Evolutionary conservation across 2,329 filamentous ascomycete species (phyloP).

Genomic region (Botrytis elliptica): DNA sequence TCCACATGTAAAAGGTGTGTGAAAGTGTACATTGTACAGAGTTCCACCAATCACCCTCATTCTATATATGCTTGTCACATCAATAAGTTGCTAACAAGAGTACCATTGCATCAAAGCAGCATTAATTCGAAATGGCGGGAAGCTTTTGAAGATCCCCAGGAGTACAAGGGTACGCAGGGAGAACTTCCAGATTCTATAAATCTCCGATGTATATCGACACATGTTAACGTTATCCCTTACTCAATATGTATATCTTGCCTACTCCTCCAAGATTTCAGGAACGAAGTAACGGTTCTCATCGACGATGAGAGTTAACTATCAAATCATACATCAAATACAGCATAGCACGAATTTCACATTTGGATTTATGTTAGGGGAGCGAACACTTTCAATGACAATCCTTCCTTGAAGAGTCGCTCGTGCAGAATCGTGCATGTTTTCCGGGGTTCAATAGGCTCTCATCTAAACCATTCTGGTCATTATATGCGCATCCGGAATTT

Average conservation of each 20-base stretch:
- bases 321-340: neutral
- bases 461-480: neutral
- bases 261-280: neutral
- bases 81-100: neutral
- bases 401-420: conserved; percentile 3
- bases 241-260: conserved; percentile 10
- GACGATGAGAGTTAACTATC: neutral
- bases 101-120: neutral
- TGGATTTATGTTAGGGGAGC: neutral
- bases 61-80: neutral
- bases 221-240: conserved; percentile 1
- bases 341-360: neutral
- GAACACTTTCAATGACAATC: neutral
- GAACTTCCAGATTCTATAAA: neutral
- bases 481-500: conserved; percentile 1
- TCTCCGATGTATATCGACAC: conserved; percentile 1
- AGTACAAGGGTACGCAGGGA: conserved; percentile 1
- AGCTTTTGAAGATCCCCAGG: neutral
- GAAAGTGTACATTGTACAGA: neutral
- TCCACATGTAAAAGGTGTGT: neutral
- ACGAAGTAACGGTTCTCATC: neutral
- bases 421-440: conserved; percentile 6
- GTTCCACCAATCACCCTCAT: neutral
- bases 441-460: conserved; percentile 1
- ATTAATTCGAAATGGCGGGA: neutral